phyloP scores from a whole-genome alignment of 768 basidiomycete genomes.

The Porpolomopsis calyptriformis region DNA sequence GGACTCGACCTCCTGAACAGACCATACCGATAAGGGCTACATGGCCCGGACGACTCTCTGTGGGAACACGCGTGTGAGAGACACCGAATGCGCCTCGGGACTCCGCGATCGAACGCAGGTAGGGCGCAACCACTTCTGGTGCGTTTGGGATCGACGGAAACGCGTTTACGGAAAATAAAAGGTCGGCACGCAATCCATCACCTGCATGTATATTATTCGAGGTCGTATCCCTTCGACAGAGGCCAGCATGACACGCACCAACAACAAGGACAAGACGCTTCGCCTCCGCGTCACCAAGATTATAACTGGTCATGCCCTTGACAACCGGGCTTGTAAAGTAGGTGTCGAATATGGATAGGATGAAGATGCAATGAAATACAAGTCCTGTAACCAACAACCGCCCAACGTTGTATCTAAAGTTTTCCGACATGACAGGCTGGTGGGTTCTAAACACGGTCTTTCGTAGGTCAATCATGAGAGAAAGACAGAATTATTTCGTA shows the following conservation, averaged over 20 bases:
- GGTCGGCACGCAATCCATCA: constrained; percentile 77
- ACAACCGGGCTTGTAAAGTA: constrained; percentile 82
- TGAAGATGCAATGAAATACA: constrained; percentile 64
- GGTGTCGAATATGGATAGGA: constrained; percentile 73
- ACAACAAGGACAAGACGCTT: constrained; percentile 74
- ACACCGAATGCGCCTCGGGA: constrained; percentile 69
- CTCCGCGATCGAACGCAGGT: constrained; percentile 58
- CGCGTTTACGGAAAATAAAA: constrained; percentile 55
- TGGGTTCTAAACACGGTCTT: too few relatives aligned
- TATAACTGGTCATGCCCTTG: constrained; percentile 58
- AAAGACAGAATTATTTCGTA: too few relatives aligned
- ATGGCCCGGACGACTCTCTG: constrained; percentile 81
- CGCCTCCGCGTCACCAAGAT: constrained; percentile 36
- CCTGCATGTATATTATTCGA: constrained; percentile 29
- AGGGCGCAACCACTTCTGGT: constrained; percentile 58
- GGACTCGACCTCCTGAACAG: too few relatives aligned
- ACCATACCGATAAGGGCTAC: constrained; percentile 70
- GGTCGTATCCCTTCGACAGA: neutral
- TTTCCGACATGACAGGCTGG: too few relatives aligned
- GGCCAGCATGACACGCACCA: constrained; percentile 31
- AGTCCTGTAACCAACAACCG: constrained; percentile 55
- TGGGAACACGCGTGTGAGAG: constrained; percentile 79
- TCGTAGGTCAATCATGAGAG: too few relatives aligned
- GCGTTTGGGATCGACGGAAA: constrained; percentile 42
- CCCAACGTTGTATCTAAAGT: constrained; percentile 30